phyloP scores from a whole-genome alignment of 169 alveolate genomes.

The Plasmodium ovale region DNA sequence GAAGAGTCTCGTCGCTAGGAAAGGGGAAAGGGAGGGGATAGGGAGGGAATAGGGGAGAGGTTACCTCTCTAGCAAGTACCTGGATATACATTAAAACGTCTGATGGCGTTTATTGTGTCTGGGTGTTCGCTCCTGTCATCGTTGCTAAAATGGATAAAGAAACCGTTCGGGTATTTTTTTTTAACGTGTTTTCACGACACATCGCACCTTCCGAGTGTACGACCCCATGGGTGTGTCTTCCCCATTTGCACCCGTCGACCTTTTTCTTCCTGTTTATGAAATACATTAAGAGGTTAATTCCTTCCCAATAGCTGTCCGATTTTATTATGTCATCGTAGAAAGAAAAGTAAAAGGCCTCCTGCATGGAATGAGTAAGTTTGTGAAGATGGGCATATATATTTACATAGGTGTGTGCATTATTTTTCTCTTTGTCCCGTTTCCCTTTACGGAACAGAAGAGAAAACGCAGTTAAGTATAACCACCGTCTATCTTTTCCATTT shows the following conservation, averaged over 20 bases:
- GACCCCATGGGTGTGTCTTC: background rate
- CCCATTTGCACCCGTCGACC: background rate
- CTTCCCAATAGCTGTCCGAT: slow-evolving; percentile 42
- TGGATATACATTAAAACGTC: slow-evolving; percentile 63
- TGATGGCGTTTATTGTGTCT: slow-evolving; percentile 49
- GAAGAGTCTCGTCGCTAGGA: too few relatives aligned
- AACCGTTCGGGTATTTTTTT: too few relatives aligned
- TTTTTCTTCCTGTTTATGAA: background rate
- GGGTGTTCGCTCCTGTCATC: slow-evolving; percentile 72
- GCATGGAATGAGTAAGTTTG: background rate
- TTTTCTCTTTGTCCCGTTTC: background rate
- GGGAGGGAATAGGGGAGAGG: too few relatives aligned
- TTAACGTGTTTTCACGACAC: too few relatives aligned
- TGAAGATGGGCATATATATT: background rate
- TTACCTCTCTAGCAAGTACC: background rate
- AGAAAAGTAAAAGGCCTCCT: slow-evolving; percentile 72
- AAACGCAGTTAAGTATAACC: background rate
- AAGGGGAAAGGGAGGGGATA: too few relatives aligned
- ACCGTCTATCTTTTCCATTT: background rate
- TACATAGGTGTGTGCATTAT: background rate
- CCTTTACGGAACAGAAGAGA: background rate
- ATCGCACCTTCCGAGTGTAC: too few relatives aligned
- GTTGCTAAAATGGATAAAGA: background rate
- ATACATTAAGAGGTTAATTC: slow-evolving; percentile 39
- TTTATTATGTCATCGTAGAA: slow-evolving; percentile 51